phyloP scores from a whole-genome alignment of 2,329 filamentous ascomycete species.

The Beauveria caledonica region DNA sequence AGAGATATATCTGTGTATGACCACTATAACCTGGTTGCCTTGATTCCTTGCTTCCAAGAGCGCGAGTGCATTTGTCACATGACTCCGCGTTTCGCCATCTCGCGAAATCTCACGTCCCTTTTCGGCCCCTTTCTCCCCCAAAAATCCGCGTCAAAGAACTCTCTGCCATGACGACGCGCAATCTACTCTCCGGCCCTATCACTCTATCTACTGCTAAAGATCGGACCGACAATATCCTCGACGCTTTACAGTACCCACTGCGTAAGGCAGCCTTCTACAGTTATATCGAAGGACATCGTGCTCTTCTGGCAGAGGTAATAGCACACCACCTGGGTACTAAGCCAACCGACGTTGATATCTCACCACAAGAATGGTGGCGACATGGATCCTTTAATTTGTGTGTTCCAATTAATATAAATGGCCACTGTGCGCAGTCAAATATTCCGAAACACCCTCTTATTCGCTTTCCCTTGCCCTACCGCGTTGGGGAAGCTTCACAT shows the following conservation, averaged over 20 bases:
- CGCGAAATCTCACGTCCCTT: too few species aligned
- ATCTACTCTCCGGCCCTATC: background rate
- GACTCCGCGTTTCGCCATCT: too few species aligned
- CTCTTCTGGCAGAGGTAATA: background rate
- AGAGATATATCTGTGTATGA: too few species aligned
- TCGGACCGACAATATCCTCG: constrained; percentile 11
- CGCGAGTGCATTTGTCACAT: too few species aligned
- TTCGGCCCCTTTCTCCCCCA: too few species aligned
- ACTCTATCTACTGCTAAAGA: constrained; percentile 10
- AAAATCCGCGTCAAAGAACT: too few species aligned
- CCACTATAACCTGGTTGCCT: too few species aligned
- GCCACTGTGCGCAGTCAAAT: background rate
- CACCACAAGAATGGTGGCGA: constrained; percentile 13
- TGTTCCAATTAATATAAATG: constrained; percentile 20
- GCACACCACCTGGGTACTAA: background rate
- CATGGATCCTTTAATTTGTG: constrained; percentile 29
- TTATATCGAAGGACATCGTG: constrained; percentile 8
- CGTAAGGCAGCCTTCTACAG: constrained; percentile 12
- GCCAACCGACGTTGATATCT: constrained; percentile 6
- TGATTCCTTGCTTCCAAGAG: too few species aligned
- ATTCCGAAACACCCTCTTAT: constrained; percentile 12
- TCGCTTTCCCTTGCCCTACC: constrained; percentile 26
- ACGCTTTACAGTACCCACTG: constrained; percentile 11
- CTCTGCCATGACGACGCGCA: constrained; percentile 11
- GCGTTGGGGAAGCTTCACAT: constrained; percentile 27